A percentile compares a stretch with the other conserved stretches of the same genome.
These are phyloP conservation scores for Talaromyces sp. DNA, from an alignment of 2,329 filamentous ascomycete genomes.

Conservation along the genomic window DNA sequence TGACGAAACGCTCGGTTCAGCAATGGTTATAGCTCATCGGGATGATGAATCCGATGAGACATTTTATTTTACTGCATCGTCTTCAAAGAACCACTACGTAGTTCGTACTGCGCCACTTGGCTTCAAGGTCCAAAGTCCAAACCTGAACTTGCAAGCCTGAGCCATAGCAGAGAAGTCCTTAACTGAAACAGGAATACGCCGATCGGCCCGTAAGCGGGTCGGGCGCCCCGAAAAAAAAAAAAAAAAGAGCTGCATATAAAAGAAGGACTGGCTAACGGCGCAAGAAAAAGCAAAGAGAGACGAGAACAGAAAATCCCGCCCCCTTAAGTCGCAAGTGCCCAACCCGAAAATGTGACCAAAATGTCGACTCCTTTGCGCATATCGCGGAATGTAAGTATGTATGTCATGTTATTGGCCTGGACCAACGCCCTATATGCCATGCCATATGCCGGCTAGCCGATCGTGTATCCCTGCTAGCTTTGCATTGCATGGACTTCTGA, in stretches of 20 bases:
- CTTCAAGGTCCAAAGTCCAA: not conserved
- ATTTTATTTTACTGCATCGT: not conserved
- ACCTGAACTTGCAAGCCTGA: not conserved
- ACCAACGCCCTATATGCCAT: not conserved
- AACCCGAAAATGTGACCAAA: not conserved
- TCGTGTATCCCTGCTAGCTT: not conserved
- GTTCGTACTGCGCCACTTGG: not conserved
- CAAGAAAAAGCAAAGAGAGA: constrained; percentile 12
- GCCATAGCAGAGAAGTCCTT: not conserved
- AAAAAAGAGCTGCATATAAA: not conserved
- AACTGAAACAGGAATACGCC: not conserved
- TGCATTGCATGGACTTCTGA: not conserved
- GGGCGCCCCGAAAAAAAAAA: not conserved
- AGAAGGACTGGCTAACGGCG: not conserved
- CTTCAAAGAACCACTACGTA: not conserved
- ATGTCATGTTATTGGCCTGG: not conserved
- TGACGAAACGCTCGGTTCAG: not conserved
- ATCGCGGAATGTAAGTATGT: not conserved
- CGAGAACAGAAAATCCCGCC: constrained; percentile 12
- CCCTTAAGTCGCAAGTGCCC: constrained; percentile 1
- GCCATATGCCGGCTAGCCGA: not conserved
- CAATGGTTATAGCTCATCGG: not conserved
- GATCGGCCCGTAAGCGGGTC: constrained; percentile 2
- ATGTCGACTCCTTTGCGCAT: not conserved
- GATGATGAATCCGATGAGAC: not conserved